phyloP scores from a whole-genome alignment of 2,329 filamentous ascomycete genomes.

The Aspergillaceae sp. region DNA sequence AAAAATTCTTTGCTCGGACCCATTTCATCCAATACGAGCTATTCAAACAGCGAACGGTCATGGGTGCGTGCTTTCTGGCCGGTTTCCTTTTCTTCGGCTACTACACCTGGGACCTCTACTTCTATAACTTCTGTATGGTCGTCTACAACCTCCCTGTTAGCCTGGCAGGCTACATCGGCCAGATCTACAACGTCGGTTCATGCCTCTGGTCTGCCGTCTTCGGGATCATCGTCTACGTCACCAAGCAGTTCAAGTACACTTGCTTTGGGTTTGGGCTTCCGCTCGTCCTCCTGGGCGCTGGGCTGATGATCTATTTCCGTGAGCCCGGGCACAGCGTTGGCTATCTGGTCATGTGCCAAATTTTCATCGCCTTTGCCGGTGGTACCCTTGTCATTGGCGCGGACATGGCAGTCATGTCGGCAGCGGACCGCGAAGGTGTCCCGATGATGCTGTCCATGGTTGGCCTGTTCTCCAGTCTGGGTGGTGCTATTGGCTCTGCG shows the following conservation, averaged over 20 bases:
- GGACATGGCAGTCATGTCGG: constrained; percentile 52
- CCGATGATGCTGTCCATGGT: constrained; percentile 37
- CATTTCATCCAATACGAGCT: constrained; percentile 50
- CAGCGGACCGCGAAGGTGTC: constrained; percentile 47
- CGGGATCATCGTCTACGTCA: constrained; percentile 43
- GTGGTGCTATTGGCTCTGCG: constrained; percentile 26
- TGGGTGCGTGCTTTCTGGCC: constrained; percentile 45
- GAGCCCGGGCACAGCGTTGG: constrained; percentile 40
- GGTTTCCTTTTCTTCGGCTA: constrained; percentile 42
- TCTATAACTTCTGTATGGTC: constrained; percentile 46
- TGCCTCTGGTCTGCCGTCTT: constrained; percentile 44
- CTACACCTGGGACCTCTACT: constrained; percentile 49
- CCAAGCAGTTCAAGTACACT: constrained; percentile 45
- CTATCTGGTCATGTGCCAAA: constrained; percentile 48
- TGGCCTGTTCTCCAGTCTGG: constrained; percentile 27
- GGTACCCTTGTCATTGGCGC: constrained; percentile 47
- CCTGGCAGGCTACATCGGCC: constrained; percentile 39
- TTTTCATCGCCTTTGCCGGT: constrained; percentile 49
- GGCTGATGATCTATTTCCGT: constrained; percentile 50
- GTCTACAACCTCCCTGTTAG: constrained; percentile 40
- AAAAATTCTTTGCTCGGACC: constrained; percentile 44
- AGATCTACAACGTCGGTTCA: constrained; percentile 48
- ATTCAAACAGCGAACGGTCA: constrained; percentile 41
- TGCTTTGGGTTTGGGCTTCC: constrained; percentile 46
- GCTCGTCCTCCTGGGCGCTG: constrained; percentile 44